phyloP scores from a whole-genome alignment of 116 monocot genomes.

The Papilionanthe hybrid region DNA sequence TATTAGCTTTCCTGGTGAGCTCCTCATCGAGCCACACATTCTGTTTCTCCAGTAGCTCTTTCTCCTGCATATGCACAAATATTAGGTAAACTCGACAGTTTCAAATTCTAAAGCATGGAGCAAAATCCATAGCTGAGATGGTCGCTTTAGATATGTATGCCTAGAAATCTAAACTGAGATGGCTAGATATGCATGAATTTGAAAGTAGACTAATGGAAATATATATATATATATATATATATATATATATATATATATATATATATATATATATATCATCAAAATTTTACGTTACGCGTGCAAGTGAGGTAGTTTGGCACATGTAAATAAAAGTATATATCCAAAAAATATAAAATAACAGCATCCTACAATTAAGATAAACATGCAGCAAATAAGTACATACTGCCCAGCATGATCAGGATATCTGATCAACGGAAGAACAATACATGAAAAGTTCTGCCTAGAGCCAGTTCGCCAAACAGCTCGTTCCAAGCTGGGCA shows the following conservation, averaged over 20 bases:
- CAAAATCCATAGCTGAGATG: background rate
- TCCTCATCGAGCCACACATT: constrained; percentile 95
- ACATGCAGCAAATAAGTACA: background rate
- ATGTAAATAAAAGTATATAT: background rate
- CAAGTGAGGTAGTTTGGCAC: background rate
- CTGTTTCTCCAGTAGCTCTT: constrained; percentile 85
- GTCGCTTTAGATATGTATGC: background rate
- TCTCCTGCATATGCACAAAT: constrained; percentile 51
- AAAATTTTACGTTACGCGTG: background rate
- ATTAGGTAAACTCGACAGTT: background rate
- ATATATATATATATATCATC: background rate
- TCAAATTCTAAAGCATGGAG: background rate
- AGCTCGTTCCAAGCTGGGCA: background rate
- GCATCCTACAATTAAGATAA: background rate
- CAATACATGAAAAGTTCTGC: background rate
- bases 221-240: background rate
- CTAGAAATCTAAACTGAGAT: background rate
- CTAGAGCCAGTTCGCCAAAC: background rate
- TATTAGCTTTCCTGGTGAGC: constrained; percentile 63
- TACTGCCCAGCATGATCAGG: background rate
- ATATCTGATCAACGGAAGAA: background rate
- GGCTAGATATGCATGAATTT: background rate
- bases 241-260: background rate
- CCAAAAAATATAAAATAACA: background rate
- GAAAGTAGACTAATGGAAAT: background rate